A percentile compares a stretch with the other conserved stretches of the same genome.
Evolutionary conservation across 2,329 filamentous ascomycete species (phyloP).

Genomic region (Scedosporium dehoogii): DNA sequence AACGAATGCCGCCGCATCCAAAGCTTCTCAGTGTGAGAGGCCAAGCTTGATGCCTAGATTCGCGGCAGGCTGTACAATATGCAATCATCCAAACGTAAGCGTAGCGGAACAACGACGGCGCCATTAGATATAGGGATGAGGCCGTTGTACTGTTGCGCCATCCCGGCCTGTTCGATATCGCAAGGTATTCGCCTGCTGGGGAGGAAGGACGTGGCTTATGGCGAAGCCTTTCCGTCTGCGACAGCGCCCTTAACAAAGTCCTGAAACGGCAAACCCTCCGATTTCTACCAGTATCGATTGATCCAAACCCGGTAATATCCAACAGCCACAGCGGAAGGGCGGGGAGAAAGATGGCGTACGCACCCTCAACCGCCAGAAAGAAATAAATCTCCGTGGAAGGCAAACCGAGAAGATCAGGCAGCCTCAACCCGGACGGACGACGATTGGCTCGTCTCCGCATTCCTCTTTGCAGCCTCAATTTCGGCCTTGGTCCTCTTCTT

Average conservation of each 20-base stretch:
- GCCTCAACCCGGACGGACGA: not conserved
- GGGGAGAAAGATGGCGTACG: not conserved
- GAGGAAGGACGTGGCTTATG: not conserved
- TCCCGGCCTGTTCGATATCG: not conserved
- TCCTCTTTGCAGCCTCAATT: slow-evolving; percentile 21
- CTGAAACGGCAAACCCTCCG: not conserved
- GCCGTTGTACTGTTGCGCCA: not conserved
- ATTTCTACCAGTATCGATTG: not conserved
- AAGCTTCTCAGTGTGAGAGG: not conserved
- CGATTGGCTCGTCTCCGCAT: slow-evolving; percentile 6
- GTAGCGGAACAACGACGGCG: not conserved
- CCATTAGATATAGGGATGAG: not conserved
- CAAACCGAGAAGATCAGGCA: not conserved
- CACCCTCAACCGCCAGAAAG: not conserved
- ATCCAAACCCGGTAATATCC: not conserved
- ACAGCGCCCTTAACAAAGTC: not conserved
- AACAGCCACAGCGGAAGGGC: not conserved
- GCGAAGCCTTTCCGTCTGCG: not conserved
- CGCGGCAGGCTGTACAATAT: not conserved
- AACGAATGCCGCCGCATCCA: not conserved
- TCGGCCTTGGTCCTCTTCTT: slow-evolving; percentile 43
- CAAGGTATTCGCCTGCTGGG: not conserved
- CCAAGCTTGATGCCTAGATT: not conserved
- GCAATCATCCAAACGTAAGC: not conserved
- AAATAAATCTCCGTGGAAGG: not conserved